A percentile compares a stretch with the other conserved stretches of the same genome.
These are phyloP conservation scores for Pilobolus umbonatus DNA, from an alignment of 192 early-diverging fungal species.

Conservation along the genomic window DNA sequence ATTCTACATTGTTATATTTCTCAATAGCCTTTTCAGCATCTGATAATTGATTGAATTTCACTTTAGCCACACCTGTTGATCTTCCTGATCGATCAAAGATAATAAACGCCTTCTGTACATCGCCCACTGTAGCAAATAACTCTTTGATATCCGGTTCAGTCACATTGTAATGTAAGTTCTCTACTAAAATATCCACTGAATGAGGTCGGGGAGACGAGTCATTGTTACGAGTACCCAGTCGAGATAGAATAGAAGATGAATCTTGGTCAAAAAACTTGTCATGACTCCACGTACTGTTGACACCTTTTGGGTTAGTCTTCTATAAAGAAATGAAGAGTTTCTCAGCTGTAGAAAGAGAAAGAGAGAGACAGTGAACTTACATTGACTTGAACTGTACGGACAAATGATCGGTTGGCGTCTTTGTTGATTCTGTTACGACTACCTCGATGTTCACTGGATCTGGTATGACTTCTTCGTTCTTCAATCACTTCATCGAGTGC, in stretches of 20 bases:
- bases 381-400: constrained; percentile 14
- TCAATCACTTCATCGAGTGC: constrained; percentile 22
- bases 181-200: constrained; percentile 25
- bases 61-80: constrained; percentile 45
- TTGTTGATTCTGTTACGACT: background rate
- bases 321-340: background rate
- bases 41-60: constrained; percentile 36
- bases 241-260: constrained; percentile 9
- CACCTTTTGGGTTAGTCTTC: constrained; percentile 3
- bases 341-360: no score
- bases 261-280: constrained; percentile 39
- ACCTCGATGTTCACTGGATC: background rate
- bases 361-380: constrained; percentile 10
- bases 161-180: constrained; percentile 56
- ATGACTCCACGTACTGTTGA: constrained; percentile 33
- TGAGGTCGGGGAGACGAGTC: background rate
- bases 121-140: constrained; percentile 45
- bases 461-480: constrained; percentile 13
- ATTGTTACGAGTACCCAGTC: constrained; percentile 10
- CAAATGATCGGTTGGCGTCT: constrained; percentile 5
- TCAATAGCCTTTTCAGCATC: constrained; percentile 43
- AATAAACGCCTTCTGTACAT: constrained; percentile 32
- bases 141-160: constrained; percentile 54
- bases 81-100: constrained; percentile 52
- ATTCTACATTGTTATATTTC: constrained; percentile 43